These are phyloP conservation scores for Luffa aegyptiaca DNA, from an alignment of 306 rosid genomes.

Conservation along the genomic window DNA sequence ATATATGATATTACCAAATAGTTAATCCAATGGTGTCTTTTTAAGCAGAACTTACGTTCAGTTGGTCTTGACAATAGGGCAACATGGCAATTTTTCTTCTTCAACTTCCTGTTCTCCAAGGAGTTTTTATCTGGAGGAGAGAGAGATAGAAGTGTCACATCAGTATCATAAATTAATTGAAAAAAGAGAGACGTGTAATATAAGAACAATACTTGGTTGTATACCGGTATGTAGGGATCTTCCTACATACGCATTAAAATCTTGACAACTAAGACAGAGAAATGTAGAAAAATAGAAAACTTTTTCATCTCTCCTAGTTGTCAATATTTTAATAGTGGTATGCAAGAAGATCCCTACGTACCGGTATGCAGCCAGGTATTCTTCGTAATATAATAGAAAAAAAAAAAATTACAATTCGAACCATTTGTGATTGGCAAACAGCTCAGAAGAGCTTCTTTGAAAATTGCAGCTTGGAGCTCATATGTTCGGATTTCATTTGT, in stretches of 20 bases:
- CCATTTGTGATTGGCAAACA: conserved; percentile 43
- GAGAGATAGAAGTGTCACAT: conserved; percentile 11
- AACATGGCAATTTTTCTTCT: conserved; percentile 57
- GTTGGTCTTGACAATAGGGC: conserved; percentile 75
- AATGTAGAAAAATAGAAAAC: too few relatives aligned
- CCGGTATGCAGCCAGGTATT: too few relatives aligned
- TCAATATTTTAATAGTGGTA: too few relatives aligned
- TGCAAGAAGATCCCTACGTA: too few relatives aligned
- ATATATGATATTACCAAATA: neutral
- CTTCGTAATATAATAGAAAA: neutral
- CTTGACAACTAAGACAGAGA: too few relatives aligned
- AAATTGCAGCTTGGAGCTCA: conserved; percentile 78
- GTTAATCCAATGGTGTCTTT: neutral
- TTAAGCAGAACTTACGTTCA: conserved; percentile 54
- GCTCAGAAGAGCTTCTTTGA: conserved; percentile 60
- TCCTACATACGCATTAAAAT: too few relatives aligned
- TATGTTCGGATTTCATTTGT: conserved; percentile 45
- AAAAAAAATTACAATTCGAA: conserved; percentile 19
- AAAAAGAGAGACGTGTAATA: neutral
- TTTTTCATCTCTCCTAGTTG: too few relatives aligned
- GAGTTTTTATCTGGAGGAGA: conserved; percentile 35
- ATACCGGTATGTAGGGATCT: too few relatives aligned
- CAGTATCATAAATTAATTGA: neutral
- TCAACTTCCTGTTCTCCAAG: conserved; percentile 22
- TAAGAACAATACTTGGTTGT: too few relatives aligned